Evolutionary conservation across 169 alveolate genomes (phyloP), one percentile per base, ranked within the genome.

Genomic region (Miamiensis avidus): DNA sequence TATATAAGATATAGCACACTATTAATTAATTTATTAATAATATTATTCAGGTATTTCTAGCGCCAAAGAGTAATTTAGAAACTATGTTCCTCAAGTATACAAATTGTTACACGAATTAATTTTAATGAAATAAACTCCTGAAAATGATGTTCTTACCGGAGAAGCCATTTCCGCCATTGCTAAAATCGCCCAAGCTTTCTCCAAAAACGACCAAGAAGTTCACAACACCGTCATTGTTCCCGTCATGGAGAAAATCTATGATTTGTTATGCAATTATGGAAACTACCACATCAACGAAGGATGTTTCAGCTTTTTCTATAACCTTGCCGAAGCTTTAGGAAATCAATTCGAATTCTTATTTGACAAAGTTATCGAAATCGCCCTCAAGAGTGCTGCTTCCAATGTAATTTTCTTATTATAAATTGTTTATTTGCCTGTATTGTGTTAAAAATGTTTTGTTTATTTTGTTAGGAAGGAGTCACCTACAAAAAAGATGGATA

Each of bases 321-420:
- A 86, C 27, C 78, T 93, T 31, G 86, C 95, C 26, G 78, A 87
- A 28, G 94, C 94, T 69, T 75, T 88, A 32, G 96, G 96, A 28
- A 89, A 89, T 29, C 78, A 90, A 74, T 93, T 90, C 78, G 86
- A 81, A 31, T 79, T 85, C 0, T 81, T 86, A 29, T 86, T 93
- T 31, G 88, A 79, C 28, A 83, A 89, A 76, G 76, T 91, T 33
- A 90, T 86, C 25, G 91, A 87, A 33, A 74, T 75, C 32, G 86
- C 92, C 34, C 84, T 93, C 34, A 84, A 79, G 73, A 78, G 64
- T 31, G 90, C 90, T 30, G 82, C 83, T 74, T 78, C 86, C 1
- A 75, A 86, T 31, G 69, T 49, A 49, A 49, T 11, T 20, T 49
- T 49, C 20, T 49, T 49, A 11, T 49, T 11, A 49, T 49, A 11